Base-by-base conservation (phyloP, 2,329 filamentous ascomycete genomes). In the Cladosporium sp. region DNA sequence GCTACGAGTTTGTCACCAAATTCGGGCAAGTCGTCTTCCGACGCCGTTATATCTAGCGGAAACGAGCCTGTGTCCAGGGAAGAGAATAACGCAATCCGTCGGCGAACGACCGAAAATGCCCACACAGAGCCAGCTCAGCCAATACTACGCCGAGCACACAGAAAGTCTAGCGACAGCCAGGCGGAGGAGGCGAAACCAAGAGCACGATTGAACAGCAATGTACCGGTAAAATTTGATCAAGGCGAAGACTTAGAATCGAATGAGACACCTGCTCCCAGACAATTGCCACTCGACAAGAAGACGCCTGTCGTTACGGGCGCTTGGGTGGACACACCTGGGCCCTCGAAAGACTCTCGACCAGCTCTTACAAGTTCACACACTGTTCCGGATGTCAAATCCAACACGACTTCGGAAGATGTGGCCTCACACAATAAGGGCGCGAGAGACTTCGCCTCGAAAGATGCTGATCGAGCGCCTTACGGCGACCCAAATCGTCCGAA, bases 301-400 rank as follows among this genome's bases (percentile, higher is more conserved):
- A 83, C 81, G 3, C 81, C 82, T 14, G 71, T 79, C 2, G 80
- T 83, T 7, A 82, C 78, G 55, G 82, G 82, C 28, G 82, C 78
- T 28, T 83, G 82, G 82, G 72, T 83, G 36, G 81, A 83, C 51
- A 84, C 82, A 3, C 81, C 80, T 34, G 65, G 34, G 7, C 30
- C 26, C 3, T 18, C 24, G 12, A 32, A 32, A 47, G 38, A 26
- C 6, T 21, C 24, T 24, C 57, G 57, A n/a, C 38, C 57, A 30
- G 15, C 24, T 32, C 24, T 28, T 26, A 6, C 57, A 47, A 55
- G 15, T 14, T 55, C 52, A 32, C 52, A 55, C 4, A 32, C 52
- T 10, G 52, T 32, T 3, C 28, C 52, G 11, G 15, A 21, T 11
- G 26, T 55, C 28, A 34, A 34, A 5, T 14, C 15, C 11, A 21